These are phyloP conservation scores for Penicillium rolfsii DNA, from an alignment of 2,329 filamentous ascomycete genomes.

Conservation along the genomic window DNA sequence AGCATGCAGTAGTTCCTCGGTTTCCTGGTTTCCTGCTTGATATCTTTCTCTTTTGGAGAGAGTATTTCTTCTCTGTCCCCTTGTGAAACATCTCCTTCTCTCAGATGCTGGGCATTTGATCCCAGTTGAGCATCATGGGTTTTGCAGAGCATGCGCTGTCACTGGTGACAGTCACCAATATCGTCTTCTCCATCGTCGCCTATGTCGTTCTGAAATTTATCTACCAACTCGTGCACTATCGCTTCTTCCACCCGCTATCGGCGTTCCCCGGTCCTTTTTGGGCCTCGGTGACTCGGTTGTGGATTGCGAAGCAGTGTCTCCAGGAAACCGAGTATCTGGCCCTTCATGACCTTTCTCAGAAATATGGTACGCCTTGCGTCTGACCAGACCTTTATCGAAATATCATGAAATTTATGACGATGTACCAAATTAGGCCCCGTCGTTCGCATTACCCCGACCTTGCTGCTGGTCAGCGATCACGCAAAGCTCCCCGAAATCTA, in stretches of 20 bases:
- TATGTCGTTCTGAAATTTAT: constrained; percentile 32
- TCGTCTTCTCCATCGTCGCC: constrained; percentile 26
- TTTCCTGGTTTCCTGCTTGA: neutral
- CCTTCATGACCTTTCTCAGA: constrained; percentile 49
- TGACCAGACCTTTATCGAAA: too few species aligned
- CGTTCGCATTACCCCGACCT: constrained; percentile 57
- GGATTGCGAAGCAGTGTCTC: constrained; percentile 58
- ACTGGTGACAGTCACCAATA: constrained; percentile 34
- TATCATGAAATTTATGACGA: too few species aligned
- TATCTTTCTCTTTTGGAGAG: neutral
- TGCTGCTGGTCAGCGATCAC: constrained; percentile 58
- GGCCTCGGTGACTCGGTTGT: constrained; percentile 58
- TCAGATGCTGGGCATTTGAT: constrained; percentile 19
- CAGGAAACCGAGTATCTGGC: constrained; percentile 52
- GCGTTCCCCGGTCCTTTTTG: constrained; percentile 60
- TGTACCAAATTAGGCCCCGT: constrained; percentile 50
- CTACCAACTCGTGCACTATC: constrained; percentile 47
- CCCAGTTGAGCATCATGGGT: constrained; percentile 28
- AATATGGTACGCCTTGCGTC: constrained; percentile 48
- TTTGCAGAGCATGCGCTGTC: constrained; percentile 30
- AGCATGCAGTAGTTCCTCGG: neutral
- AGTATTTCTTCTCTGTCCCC: neutral
- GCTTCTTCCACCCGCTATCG: constrained; percentile 57
- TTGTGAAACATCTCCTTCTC: neutral
- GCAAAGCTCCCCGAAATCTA: constrained; percentile 61